Conservation (phyloP, 169 alveolate species). For the Plasmodium gonderi region DNA sequence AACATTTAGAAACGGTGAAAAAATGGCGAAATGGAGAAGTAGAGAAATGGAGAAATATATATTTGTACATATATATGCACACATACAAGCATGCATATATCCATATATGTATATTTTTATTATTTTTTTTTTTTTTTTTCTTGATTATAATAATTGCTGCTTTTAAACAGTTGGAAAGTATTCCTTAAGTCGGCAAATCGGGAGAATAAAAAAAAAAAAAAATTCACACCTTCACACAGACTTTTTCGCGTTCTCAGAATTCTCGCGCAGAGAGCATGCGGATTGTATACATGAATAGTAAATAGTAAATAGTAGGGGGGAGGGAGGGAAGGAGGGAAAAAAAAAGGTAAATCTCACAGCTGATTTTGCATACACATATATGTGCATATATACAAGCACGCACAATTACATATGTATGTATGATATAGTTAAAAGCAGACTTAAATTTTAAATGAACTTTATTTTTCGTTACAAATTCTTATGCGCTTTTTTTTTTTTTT, state of each 20-base stretch:
- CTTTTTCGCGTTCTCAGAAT: background rate
- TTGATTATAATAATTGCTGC: background rate
- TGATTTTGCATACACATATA: no score
- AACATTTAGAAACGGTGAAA: background rate
- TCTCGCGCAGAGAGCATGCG: background rate
- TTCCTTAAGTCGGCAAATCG: background rate
- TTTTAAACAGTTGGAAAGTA: background rate
- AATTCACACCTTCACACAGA: background rate
- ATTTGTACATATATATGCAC: background rate
- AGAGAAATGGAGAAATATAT: background rate
- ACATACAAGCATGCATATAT: background rate
- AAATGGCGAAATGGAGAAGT: background rate
- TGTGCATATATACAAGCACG: no score
- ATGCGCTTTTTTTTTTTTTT: no score
- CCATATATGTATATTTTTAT: no score
- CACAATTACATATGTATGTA: background rate
- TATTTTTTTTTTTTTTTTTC: no score
- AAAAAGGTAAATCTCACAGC: no score
- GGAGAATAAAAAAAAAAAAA: background rate
- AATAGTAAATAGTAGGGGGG: no score
- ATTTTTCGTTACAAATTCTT: background rate
- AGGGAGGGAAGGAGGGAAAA: no score
- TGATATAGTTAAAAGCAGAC: background rate
- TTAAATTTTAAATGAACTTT: background rate
- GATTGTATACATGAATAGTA: no score